Base-by-base conservation (phyloP, 345 rosid species). In the Mercurialis annua region DNA sequence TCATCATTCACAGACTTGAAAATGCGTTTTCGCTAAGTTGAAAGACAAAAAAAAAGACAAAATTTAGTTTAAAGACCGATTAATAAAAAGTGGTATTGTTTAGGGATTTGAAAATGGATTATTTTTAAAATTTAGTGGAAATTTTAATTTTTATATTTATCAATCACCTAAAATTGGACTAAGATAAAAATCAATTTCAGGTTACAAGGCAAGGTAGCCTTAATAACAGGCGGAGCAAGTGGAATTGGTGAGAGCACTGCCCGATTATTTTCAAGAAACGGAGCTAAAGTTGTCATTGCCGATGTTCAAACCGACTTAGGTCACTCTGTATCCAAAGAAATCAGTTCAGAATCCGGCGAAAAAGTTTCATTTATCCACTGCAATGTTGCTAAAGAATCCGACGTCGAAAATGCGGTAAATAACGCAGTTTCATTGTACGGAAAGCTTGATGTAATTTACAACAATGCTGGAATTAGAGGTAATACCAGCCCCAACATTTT, bases 371-470 rank as follows among this genome's bases (percentile, higher is more conserved):
- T 23, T 6, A n/a, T 65, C 1, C 34, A 38, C 2, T 52, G 69
- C 27, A 15, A 65, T 16, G 44, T 65, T 6, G 7, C 49, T 4
- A 23, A 38, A 1, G 58, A 38, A 36, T 24, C 34, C 0, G 58
- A 38, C 3, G 46, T 50, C 5, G 33, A 60, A 60, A 40, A 52
- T 4, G 60, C 60, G 3, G 69, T 38, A 2, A 38, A 65, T 12
- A 23, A 30, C 16, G 50, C 59, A 4, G 20, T 65, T 53, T 36
- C 69, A 2, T 20, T 15, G 16, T 15, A 65, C 24, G 49, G 59
- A 51, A 36, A 51, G 20, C 69, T 65, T 26, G 69, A 64, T 5
- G 34, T 49, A 47, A 34, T 64, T 44, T 49, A n/a, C 48, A 64
- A 49, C 40, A 49, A 64, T 1, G 68, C 68, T 17, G 59, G 46